Base-by-base conservation (phyloP, 2,329 filamentous ascomycete genomes). In the Pyrenochaeta sp. region DNA sequence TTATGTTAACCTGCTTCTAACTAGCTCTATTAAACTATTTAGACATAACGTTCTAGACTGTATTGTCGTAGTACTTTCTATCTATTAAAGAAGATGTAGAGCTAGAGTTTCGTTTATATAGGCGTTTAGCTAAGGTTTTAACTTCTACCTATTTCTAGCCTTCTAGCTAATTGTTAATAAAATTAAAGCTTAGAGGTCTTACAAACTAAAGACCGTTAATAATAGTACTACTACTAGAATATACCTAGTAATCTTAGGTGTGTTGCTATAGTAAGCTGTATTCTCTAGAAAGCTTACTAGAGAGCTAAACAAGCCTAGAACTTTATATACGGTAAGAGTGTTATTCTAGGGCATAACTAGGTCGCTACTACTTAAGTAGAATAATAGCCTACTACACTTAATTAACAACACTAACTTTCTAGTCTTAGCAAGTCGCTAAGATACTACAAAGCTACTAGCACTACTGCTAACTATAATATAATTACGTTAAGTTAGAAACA, bases 381-480 rank as follows among this genome's bases (percentile, higher is more conserved):
- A 65, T 13, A 70, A 71, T 15, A 67, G 58, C 11, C 55, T 60
- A 23, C 72, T 71, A 36, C 72, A 66, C 51, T 74, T 71, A 23
- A 74, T 43, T 6, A 74, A 61, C 4, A 74, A 61, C 2, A 74
- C 71, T 7, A 62, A 68, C 23, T 59, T 61, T 21, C 69, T 68
- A 15, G 66, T 61, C 55, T 74, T 69, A 5, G 67, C 68, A 7
- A 74, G 59, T 11, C 69, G 61, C 44, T 68, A 61, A 3, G 71
- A 70, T 1, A 63, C 60, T 14, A 73, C 57, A 43, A 74, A 56
- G 15, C 72, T 71, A 4, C 69, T 62, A 9, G 69, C 62, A 13
- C 72, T 71, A 19, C 63, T 72, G 26, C 72, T 71, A 1, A 68
- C 71, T 7, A 74, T 63, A 14, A 74, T 74, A 36, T 71, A 71